Percentiles rank a stretch among this genome's conserved stretches.
Evolutionary conservation across 352 stramenopile species (phyloP).

Genomic region (Aphanomyces astaci): DNA sequence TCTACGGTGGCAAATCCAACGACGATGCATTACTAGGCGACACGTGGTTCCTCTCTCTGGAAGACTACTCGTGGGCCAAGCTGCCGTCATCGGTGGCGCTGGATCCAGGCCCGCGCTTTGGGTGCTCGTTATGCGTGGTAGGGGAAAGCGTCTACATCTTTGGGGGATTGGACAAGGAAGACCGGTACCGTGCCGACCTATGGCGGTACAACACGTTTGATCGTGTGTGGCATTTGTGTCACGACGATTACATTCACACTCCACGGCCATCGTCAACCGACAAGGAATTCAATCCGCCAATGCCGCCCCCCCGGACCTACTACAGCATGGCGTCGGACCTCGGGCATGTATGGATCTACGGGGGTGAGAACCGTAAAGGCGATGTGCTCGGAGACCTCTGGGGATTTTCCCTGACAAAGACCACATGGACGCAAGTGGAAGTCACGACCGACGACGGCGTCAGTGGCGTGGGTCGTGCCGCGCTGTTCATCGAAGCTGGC

Average conservation of each 20-base stretch:
- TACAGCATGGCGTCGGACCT: conserved; percentile 73
- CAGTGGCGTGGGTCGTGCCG: conserved; percentile 39
- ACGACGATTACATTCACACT: conserved; percentile 65
- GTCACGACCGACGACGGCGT: conserved; percentile 37
- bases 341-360: conserved; percentile 78
- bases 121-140: conserved; percentile 59
- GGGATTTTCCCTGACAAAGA: conserved; percentile 58
- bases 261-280: conserved; percentile 22
- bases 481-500: conserved; percentile 40
- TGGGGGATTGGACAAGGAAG: conserved; percentile 69
- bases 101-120: conserved; percentile 60
- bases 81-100: conserved; percentile 64
- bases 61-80: conserved; percentile 74
- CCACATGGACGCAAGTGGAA: conserved; percentile 59
- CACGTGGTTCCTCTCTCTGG: conserved; percentile 71
- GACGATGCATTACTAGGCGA: conserved; percentile 70
- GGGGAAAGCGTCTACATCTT: conserved; percentile 81
- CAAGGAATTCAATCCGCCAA: conserved; percentile 35
- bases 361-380: conserved; percentile 42
- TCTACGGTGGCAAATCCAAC: conserved; percentile 70
- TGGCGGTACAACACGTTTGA: conserved; percentile 86
- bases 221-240: conserved; percentile 73
- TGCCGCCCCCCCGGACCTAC: conserved; percentile 45
- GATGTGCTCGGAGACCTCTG: conserved; percentile 58
- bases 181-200: conserved; percentile 64